Conservation (phyloP, 2,329 filamentous ascomycete species). For the Ustilaginoidea virens region DNA sequence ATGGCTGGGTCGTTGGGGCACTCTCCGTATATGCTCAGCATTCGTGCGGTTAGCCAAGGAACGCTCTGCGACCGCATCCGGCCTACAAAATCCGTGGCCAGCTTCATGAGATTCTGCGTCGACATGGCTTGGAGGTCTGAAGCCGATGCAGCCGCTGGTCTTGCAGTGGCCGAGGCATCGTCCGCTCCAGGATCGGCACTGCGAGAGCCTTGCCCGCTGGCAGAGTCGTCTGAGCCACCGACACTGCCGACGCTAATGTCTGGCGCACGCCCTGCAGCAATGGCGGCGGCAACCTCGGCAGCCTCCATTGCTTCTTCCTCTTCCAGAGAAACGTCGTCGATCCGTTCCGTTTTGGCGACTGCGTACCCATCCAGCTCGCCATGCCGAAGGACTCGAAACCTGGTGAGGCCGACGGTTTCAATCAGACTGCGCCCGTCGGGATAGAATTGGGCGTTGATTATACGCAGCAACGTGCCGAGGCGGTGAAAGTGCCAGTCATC, state of each 20-base stretch:
- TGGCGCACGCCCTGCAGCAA: not conserved
- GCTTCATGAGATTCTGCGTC: slow-evolving; percentile 53
- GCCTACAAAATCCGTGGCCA: slow-evolving; percentile 50
- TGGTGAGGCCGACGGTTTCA: slow-evolving; percentile 59
- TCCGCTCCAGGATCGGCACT: too few relatives aligned
- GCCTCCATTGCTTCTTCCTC: slow-evolving; percentile 69
- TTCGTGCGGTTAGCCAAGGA: slow-evolving; percentile 58
- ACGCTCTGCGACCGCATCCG: slow-evolving; percentile 54
- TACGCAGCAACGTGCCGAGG: slow-evolving; percentile 64
- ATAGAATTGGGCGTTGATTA: slow-evolving; percentile 58
- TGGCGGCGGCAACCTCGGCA: slow-evolving; percentile 29
- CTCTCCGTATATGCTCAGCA: slow-evolving; percentile 61
- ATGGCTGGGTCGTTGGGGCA: slow-evolving; percentile 59
- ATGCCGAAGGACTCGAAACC: slow-evolving; percentile 57
- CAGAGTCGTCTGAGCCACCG: not conserved
- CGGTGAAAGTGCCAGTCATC: slow-evolving; percentile 40
- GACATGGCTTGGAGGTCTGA: slow-evolving; percentile 32
- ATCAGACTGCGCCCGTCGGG: slow-evolving; percentile 70
- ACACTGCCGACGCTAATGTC: not conserved
- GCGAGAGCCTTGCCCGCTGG: too few relatives aligned
- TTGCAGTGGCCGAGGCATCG: not conserved
- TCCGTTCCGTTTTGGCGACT: slow-evolving; percentile 57
- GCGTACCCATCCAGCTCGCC: slow-evolving; percentile 60
- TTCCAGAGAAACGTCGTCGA: slow-evolving; percentile 68
- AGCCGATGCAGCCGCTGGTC: too few relatives aligned